Evolutionary conservation across 192 early-diverging fungal species (phyloP), one percentile per base, ranked within the genome.

Genomic region (Coemansia sp.): DNA sequence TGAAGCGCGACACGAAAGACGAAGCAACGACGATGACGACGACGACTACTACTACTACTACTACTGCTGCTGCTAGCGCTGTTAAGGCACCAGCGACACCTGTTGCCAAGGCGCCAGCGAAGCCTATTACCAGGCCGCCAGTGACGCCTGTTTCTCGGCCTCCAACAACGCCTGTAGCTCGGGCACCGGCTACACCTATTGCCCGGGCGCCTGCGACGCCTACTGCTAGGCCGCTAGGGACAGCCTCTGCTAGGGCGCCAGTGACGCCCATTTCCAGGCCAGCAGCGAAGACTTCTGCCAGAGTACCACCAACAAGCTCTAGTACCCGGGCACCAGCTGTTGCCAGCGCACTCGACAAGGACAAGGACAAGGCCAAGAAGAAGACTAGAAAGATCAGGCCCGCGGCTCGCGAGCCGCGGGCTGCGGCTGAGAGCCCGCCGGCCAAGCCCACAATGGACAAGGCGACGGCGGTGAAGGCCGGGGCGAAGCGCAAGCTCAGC

Each of bases 401-500:
- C 2, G 62, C 10, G 39, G 38, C 63, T 0, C 19, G 36, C 36
- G n/a, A 37, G 36, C 36, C 36, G 63, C 32, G 6, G 1, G 21
- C 42, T 4, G 42, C 19, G 5, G 19, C 19, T 0, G 45, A 48
- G 2, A 48, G 45, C 19, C 45, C 69, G n/a, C 32, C 50, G 5
- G 51, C 34, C 14, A 59, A 27, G n/a, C 19, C 61, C 15, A 62
- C 61, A n/a, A 64, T 73, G 58, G 71, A 65, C n/a, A 62, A 63
- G 46, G 72, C 72, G 0, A 17, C 63, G 25, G 66, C 57, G 45
- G 68, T 53, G 60, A 39, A 32, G 51, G 34, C 63, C 0, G 71
- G 70, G 0, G 25, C 61, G 21, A 82, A 82, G 72, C 80, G 80
- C 69, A 82, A 76, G 75, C 75, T 71, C 39, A 73, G 72, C 68